A percentile compares a stretch with the other conserved stretches of the same genome.
Evolutionary conservation across 805 yeast species (phyloP).

Genomic region (Candida sanyiensis): DNA sequence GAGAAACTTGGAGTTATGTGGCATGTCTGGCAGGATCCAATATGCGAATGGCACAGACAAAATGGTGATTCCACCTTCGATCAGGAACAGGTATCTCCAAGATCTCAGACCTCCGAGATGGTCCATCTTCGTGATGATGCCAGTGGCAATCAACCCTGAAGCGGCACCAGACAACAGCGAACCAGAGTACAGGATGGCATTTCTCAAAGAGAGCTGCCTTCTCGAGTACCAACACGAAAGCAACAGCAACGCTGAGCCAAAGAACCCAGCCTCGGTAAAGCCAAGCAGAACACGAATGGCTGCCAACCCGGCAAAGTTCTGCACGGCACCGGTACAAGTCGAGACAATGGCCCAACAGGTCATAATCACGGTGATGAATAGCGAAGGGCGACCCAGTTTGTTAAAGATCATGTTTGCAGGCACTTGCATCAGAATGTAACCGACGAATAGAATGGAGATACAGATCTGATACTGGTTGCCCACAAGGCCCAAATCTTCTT

Average conservation of each 20-base stretch:
- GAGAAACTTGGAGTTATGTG: conserved; percentile 43
- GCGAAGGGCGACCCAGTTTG: conserved; percentile 42
- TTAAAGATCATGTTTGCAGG: conserved; percentile 42
- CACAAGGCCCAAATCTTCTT: conserved; percentile 37
- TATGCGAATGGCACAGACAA: conserved; percentile 41
- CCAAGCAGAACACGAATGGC: conserved; percentile 37
- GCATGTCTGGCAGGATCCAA: conserved; percentile 47
- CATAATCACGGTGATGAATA: conserved; percentile 45
- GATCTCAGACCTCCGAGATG: conserved; percentile 36
- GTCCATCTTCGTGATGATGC: conserved; percentile 40
- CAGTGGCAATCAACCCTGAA: conserved; percentile 50
- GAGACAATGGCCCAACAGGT: conserved; percentile 41
- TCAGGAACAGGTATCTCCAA: conserved; percentile 54
- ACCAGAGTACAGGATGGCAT: conserved; percentile 46
- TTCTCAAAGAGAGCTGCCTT: conserved; percentile 43
- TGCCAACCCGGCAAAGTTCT: conserved; percentile 26
- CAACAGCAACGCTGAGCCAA: conserved; percentile 44
- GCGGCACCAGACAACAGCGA: conserved; percentile 48
- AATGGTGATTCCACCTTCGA: conserved; percentile 51
- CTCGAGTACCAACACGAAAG: conserved; percentile 52
- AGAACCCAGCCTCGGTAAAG: conserved; percentile 42
- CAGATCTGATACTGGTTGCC: conserved; percentile 44
- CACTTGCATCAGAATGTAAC: conserved; percentile 46
- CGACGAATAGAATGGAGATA: conserved; percentile 46
- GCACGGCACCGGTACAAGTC: conserved; percentile 31